Percentiles rank a stretch among this genome's conserved stretches.
phyloP scores from a whole-genome alignment of 768 basidiomycete species.

The Lactarius psammicola region DNA sequence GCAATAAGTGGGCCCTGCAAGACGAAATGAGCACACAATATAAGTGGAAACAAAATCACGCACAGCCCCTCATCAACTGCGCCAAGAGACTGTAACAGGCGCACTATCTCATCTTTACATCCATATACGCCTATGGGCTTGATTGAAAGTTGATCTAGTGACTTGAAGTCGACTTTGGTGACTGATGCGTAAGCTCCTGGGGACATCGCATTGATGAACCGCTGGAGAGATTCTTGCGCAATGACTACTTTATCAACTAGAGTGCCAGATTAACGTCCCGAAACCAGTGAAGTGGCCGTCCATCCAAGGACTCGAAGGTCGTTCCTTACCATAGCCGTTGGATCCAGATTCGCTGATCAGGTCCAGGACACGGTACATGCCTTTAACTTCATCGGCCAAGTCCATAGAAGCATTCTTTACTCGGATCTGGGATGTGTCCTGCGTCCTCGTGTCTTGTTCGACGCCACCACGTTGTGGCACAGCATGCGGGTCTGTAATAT shows the following conservation, averaged over 20 bases:
- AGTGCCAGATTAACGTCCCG: not conserved
- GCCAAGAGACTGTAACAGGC: conserved; percentile 40
- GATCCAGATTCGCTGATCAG: conserved; percentile 50
- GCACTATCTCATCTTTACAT: conserved; percentile 48
- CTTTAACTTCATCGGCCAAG: conserved; percentile 35
- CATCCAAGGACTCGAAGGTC: not conserved
- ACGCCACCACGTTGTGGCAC: not conserved
- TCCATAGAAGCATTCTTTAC: not conserved
- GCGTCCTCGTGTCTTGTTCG: not conserved
- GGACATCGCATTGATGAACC: conserved; percentile 46
- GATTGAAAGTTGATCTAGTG: conserved; percentile 45
- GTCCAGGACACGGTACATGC: conserved; percentile 53
- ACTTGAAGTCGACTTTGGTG: conserved; percentile 55
- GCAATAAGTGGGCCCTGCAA: conserved; percentile 29
- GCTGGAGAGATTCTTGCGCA: conserved; percentile 46
- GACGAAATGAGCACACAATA: not conserved
- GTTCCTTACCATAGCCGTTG: conserved; percentile 49
- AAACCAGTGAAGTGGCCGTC: not conserved
- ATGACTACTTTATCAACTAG: conserved; percentile 64
- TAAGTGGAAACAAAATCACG: conserved; percentile 26
- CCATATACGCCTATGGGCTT: conserved; percentile 60
- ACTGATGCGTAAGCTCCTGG: conserved; percentile 53
- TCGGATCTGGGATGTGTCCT: not conserved
- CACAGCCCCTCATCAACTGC: conserved; percentile 43
- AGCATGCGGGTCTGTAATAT: not conserved